Percentiles rank a stretch among this genome's conserved stretches.
Evolutionary conservation across 345 rosid genomes (phyloP).

Genomic region (Leavenworthia alabamica): DNA sequence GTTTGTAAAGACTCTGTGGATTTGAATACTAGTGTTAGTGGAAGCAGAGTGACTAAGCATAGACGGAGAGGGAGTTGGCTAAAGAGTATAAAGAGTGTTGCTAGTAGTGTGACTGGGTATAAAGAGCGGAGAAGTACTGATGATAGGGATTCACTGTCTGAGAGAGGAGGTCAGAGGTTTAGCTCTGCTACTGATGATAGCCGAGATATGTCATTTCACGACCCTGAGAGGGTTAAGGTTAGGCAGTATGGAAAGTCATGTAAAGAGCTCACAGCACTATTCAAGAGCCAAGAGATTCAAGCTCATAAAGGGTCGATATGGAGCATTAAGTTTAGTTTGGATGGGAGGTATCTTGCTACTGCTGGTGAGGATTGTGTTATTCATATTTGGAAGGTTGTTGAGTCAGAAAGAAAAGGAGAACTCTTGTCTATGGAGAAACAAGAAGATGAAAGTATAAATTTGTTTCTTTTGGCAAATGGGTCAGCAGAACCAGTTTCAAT

Average conservation of each 20-base stretch:
- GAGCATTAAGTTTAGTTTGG: constrained; percentile 87
- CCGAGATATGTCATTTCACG: constrained; percentile 74
- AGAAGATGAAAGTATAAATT: constrained; percentile 55
- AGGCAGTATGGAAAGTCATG: constrained; percentile 74
- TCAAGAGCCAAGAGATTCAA: constrained; percentile 84
- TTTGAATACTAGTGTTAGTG: constrained; percentile 32
- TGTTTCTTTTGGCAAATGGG: constrained; percentile 54
- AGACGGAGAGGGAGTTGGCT: constrained; percentile 80
- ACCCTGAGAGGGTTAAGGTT: constrained; percentile 82
- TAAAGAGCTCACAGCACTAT: constrained; percentile 77
- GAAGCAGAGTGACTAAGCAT: constrained; percentile 43
- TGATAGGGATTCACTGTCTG: constrained; percentile 78
- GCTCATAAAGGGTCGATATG: constrained; percentile 89
- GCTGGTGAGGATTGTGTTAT: constrained; percentile 93
- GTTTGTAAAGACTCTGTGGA: constrained; percentile 47
- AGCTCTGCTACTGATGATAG: constrained; percentile 96
- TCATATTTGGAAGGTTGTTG: constrained; percentile 74
- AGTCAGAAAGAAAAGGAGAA: constrained; percentile 76
- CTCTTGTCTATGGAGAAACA: constrained; percentile 58
- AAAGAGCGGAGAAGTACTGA: constrained; percentile 84
- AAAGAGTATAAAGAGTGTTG: constrained; percentile 67
- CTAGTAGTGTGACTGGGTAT: constrained; percentile 49
- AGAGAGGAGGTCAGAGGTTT: constrained; percentile 79
- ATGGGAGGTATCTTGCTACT: constrained; percentile 83
- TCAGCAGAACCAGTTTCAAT: constrained; percentile 64